Evolutionary conservation across 2,329 filamentous ascomycete genomes (phyloP).

Genomic region (Keithomyces neogunnii): DNA sequence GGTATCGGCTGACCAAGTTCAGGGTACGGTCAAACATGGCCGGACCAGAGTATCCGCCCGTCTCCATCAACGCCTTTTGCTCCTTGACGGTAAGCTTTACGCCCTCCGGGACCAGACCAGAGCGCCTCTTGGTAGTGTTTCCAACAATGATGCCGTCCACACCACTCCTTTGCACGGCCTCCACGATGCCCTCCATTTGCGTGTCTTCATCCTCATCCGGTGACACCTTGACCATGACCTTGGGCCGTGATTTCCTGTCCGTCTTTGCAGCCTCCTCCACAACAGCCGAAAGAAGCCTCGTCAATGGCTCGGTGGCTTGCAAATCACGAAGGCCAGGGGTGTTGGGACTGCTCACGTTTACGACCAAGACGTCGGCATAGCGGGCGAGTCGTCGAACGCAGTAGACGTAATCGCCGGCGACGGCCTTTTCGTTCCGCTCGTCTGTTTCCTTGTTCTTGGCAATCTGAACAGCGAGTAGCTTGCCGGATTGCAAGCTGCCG

Average conservation of each 20-base stretch:
- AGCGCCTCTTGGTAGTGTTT: conserved; percentile 85
- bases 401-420: conserved; percentile 76
- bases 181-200: conserved; percentile 81
- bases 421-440: conserved; percentile 73
- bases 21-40: conserved; percentile 78
- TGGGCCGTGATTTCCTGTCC: conserved; percentile 56
- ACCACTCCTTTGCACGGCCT: conserved; percentile 73
- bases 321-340: conserved; percentile 84
- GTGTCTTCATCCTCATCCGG: conserved; percentile 84
- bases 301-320: conserved; percentile 77
- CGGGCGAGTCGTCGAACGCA: conserved; percentile 75
- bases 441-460: conserved; percentile 95
- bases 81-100: conserved; percentile 59
- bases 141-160: conserved; percentile 95
- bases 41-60: conserved; percentile 85
- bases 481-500: conserved; percentile 68
- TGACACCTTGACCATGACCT: conserved; percentile 95
- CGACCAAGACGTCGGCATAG: conserved; percentile 93
- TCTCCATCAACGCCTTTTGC: conserved; percentile 59
- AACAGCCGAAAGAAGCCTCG: conserved; percentile 70
- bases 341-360: conserved; percentile 96
- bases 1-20: conserved; percentile 70
- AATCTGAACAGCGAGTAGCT: conserved; percentile 80
- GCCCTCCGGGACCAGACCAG: conserved; percentile 59
- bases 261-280: conserved; percentile 66